Conservation (phyloP, 495 filamentous ascomycete species). For the Rostrohypoxylon terebratum region DNA sequence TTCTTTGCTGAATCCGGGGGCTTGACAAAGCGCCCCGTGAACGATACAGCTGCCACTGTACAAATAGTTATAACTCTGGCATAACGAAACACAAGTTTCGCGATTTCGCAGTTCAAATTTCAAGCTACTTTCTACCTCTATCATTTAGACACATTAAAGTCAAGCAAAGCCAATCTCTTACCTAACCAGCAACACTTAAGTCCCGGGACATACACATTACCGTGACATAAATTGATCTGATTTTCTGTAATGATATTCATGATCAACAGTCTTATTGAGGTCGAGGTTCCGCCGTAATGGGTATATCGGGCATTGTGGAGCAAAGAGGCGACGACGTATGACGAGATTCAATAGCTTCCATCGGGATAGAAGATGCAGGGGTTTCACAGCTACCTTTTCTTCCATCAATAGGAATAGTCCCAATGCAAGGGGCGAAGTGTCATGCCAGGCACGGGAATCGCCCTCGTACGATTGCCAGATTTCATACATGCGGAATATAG, state of each 20-base stretch:
- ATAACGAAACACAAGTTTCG: too few relatives aligned
- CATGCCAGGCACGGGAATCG: background rate
- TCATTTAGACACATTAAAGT: too few relatives aligned
- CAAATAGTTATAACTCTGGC: too few relatives aligned
- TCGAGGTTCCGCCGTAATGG: too few relatives aligned
- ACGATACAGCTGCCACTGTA: background rate
- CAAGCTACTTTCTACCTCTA: too few relatives aligned
- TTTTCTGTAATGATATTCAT: too few relatives aligned
- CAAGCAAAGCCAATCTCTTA: too few relatives aligned
- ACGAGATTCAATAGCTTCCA: background rate
- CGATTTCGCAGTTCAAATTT: too few relatives aligned
- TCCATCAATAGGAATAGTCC: conserved; percentile 1
- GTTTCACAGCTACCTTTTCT: background rate
- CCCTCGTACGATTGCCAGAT: background rate
- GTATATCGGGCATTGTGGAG: background rate
- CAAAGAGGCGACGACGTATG: background rate
- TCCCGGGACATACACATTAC: too few relatives aligned
- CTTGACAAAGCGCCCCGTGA: background rate
- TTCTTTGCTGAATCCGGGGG: background rate
- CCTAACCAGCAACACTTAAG: too few relatives aligned
- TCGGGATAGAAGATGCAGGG: background rate
- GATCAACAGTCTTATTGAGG: too few relatives aligned
- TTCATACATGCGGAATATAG: background rate
- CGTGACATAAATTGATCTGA: too few relatives aligned
- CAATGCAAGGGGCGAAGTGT: background rate